These are phyloP conservation scores for Suhomyces sp. DNA, from an alignment of 805 yeast genomes.

Conservation along the genomic window DNA sequence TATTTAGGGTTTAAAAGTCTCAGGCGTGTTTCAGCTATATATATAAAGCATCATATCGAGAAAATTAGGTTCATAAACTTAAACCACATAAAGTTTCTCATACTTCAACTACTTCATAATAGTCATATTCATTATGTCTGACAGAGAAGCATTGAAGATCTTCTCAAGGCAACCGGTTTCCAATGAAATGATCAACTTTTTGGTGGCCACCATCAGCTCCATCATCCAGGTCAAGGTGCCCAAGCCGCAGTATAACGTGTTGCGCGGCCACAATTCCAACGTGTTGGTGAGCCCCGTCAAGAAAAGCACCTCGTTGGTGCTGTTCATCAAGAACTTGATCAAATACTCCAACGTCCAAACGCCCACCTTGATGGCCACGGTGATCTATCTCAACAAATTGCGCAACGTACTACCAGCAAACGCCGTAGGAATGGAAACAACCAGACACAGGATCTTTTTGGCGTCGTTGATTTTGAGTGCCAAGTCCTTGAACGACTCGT, in stretches of 20 bases:
- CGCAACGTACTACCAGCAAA: constrained; percentile 77
- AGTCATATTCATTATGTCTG: constrained; percentile 21
- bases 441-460: constrained; percentile 87
- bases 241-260: constrained; percentile 27
- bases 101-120: too few relatives aligned
- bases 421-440: constrained; percentile 88
- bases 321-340: constrained; percentile 71
- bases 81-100: too few relatives aligned
- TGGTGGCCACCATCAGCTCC: constrained; percentile 57
- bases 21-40: background rate
- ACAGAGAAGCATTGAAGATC: constrained; percentile 46
- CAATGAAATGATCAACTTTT: constrained; percentile 54
- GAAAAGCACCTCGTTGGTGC: constrained; percentile 35
- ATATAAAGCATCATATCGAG: background rate
- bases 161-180: constrained; percentile 57
- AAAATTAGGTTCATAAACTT: too few relatives aligned
- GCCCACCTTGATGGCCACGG: constrained; percentile 89
- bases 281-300: constrained; percentile 23
- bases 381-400: constrained; percentile 77
- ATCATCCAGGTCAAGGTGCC: constrained; percentile 46
- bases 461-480: constrained; percentile 92
- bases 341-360: constrained; percentile 88
- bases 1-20: background rate
- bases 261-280: constrained; percentile 16
- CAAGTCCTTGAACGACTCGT: constrained; percentile 85